Evolutionary conservation across 73 alveolate genomes (phyloP).

Genomic region (Paraurostyla sp.): DNA sequence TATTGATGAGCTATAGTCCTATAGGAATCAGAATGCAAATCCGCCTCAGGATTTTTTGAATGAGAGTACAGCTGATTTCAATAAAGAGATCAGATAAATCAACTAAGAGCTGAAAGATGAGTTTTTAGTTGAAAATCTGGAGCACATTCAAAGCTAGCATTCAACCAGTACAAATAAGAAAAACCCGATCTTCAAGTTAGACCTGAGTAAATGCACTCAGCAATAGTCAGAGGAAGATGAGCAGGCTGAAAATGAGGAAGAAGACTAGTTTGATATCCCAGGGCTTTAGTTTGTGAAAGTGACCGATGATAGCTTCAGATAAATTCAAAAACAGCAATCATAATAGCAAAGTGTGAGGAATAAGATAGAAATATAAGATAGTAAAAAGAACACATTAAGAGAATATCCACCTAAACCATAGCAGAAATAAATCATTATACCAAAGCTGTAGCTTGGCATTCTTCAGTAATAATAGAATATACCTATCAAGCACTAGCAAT

Average conservation of each 20-base stretch:
- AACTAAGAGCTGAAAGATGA: slow-evolving; percentile 48
- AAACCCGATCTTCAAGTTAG: slow-evolving; percentile 47
- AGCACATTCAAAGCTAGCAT: slow-evolving; percentile 29
- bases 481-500: not conserved
- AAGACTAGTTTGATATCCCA: slow-evolving; percentile 47
- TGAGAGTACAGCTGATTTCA: slow-evolving; percentile 52
- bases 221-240: slow-evolving; percentile 51
- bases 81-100: slow-evolving; percentile 28
- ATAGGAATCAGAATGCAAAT: not conserved
- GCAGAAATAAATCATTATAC: not conserved
- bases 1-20: slow-evolving; percentile 4
- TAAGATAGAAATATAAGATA: not conserved
- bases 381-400: not conserved
- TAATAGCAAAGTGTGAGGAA: slow-evolving; percentile 5
- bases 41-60: not conserved
- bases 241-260: not conserved
- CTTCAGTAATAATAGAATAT: not conserved
- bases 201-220: slow-evolving; percentile 36
- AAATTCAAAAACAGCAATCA: not conserved
- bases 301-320: slow-evolving; percentile 59
- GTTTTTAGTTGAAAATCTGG: not conserved
- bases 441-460: slow-evolving; percentile 22
- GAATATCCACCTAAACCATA: not conserved
- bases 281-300: slow-evolving; percentile 32
- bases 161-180: slow-evolving; percentile 43